phyloP scores from a whole-genome alignment of 1,284 basidiomycete genomes.

The Leccinum subspadiceum region DNA sequence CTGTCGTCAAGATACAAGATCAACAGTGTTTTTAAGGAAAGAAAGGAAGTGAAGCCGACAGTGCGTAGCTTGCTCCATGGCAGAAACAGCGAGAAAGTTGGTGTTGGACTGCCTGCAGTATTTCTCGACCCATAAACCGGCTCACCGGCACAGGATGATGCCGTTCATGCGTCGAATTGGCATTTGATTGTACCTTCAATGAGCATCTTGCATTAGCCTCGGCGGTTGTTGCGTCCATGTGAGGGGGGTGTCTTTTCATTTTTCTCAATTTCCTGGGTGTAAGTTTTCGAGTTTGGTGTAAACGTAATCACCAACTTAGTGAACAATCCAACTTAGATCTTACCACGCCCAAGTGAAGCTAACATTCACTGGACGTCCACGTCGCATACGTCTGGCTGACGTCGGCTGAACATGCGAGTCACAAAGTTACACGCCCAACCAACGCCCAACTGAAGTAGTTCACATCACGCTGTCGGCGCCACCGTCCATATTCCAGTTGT shows the following conservation, averaged over 20 bases:
- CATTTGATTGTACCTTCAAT: background rate
- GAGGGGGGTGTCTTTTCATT: background rate
- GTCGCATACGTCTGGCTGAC: background rate
- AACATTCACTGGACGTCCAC: background rate
- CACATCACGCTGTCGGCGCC: background rate
- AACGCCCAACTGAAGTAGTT: background rate
- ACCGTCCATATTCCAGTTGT: background rate
- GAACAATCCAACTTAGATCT: background rate
- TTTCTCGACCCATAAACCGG: background rate
- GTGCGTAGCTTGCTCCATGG: background rate
- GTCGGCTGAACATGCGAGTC: background rate
- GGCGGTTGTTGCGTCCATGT: constrained; percentile 4
- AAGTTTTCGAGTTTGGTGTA: background rate
- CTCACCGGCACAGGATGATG: background rate
- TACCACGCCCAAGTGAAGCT: background rate
- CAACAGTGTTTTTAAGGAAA: background rate
- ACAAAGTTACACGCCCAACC: background rate
- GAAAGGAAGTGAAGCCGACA: background rate
- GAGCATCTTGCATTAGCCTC: background rate
- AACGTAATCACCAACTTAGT: background rate
- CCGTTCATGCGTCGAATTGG: background rate
- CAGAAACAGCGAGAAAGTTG: background rate
- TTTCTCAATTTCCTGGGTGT: constrained; percentile 11
- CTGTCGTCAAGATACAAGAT: background rate
- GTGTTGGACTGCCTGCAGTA: background rate